Conservation (phyloP, 352 stramenopile genomes). For the Phytophthora capsici region DNA sequence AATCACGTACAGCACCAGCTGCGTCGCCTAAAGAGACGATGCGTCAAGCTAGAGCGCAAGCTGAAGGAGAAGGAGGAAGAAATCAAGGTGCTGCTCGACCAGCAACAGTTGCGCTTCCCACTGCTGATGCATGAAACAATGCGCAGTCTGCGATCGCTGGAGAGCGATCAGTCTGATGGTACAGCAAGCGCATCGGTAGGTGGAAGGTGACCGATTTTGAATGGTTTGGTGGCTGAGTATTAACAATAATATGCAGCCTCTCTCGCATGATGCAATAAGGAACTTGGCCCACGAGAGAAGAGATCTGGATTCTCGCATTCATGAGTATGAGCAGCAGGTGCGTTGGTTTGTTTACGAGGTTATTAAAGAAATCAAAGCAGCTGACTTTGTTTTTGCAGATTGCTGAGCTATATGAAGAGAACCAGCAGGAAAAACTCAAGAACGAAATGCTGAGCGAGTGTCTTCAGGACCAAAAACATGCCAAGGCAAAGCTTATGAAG, state of each 20-base stretch:
- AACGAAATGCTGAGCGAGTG: slow-evolving; percentile 74
- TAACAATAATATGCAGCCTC: slow-evolving; percentile 24
- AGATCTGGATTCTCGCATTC: slow-evolving; percentile 53
- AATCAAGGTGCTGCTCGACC: slow-evolving; percentile 57
- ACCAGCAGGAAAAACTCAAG: slow-evolving; percentile 72
- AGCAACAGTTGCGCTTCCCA: slow-evolving; percentile 58
- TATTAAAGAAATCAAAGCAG: neutral
- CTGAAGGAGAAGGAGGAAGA: slow-evolving; percentile 64
- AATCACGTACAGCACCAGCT: slow-evolving; percentile 51
- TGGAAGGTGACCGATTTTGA: neutral
- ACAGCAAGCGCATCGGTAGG: slow-evolving; percentile 19
- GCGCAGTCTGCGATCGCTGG: slow-evolving; percentile 52
- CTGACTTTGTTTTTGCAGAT: slow-evolving; percentile 41
- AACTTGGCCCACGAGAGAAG: slow-evolving; percentile 33
- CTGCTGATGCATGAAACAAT: slow-evolving; percentile 73
- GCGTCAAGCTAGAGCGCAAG: slow-evolving; percentile 61
- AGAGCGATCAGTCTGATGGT: slow-evolving; percentile 42
- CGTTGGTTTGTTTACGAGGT: neutral
- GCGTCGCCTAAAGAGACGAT: slow-evolving; percentile 56
- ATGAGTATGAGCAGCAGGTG: slow-evolving; percentile 80
- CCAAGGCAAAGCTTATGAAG: slow-evolving; percentile 78
- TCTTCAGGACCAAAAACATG: slow-evolving; percentile 68
- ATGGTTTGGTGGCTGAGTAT: neutral
- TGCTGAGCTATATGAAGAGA: slow-evolving; percentile 69
- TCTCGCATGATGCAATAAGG: slow-evolving; percentile 51